These are phyloP conservation scores for Magnaporthiopsis poae DNA, from an alignment of 2,329 filamentous ascomycete genomes.

Conservation along the genomic window DNA sequence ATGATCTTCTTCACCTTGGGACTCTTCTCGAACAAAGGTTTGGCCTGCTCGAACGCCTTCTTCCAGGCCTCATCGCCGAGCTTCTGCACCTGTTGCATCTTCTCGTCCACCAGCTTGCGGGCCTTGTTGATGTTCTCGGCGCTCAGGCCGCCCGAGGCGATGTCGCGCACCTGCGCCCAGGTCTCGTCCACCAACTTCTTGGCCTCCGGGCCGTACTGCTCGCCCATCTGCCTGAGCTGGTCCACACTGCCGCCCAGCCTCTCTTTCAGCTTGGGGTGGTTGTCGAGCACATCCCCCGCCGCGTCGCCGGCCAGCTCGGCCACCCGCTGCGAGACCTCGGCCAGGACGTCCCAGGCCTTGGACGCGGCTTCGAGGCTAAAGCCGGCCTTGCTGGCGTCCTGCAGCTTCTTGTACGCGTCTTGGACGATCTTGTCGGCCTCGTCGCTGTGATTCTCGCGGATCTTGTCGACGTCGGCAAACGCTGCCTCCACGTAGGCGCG, in stretches of 20 bases:
- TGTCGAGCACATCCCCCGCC: slow-evolving; percentile 55
- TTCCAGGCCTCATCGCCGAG: slow-evolving; percentile 63
- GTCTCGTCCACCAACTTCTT: slow-evolving; percentile 68
- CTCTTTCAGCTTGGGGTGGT: slow-evolving; percentile 64
- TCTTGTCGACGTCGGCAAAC: slow-evolving; percentile 61
- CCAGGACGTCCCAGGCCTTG: slow-evolving; percentile 52
- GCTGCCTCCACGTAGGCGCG: slow-evolving; percentile 56
- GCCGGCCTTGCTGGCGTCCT: slow-evolving; percentile 48
- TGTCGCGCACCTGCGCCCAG: slow-evolving; percentile 55
- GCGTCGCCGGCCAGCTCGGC: slow-evolving; percentile 54
- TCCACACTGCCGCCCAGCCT: slow-evolving; percentile 59
- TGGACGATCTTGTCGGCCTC: slow-evolving; percentile 61
- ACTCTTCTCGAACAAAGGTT: slow-evolving; percentile 65
- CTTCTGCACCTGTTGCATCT: slow-evolving; percentile 55
- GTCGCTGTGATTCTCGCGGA: slow-evolving; percentile 56
- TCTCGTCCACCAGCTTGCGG: slow-evolving; percentile 57
- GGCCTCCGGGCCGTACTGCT: slow-evolving; percentile 63
- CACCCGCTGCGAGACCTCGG: slow-evolving; percentile 51
- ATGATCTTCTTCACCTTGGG: slow-evolving; percentile 64
- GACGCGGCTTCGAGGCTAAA: slow-evolving; percentile 53
- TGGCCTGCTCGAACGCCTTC: slow-evolving; percentile 59
- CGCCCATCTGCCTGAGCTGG: slow-evolving; percentile 58
- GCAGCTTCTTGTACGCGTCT: slow-evolving; percentile 59
- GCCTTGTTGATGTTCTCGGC: slow-evolving; percentile 43
- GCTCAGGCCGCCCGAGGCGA: slow-evolving; percentile 52